Conservation (phyloP, 2,329 filamentous ascomycete genomes). For the Neonectria ditissima region DNA sequence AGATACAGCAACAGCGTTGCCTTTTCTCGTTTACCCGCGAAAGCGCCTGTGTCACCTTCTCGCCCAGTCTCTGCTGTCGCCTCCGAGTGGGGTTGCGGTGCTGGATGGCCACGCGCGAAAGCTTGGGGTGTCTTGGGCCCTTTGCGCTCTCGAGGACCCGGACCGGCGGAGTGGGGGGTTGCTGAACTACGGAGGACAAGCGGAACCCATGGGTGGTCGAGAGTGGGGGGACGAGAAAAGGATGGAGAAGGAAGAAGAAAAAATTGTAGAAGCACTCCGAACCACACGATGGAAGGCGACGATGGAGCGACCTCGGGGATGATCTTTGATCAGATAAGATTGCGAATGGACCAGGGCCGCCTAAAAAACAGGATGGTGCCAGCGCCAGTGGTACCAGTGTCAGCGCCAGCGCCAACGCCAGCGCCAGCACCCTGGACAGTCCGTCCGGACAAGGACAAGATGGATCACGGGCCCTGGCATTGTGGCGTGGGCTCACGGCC, state of each 20-base stretch:
- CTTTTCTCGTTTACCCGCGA: not conserved
- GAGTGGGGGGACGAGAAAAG: slow-evolving; percentile 1
- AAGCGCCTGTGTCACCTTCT: slow-evolving; percentile 6
- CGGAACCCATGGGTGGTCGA: slow-evolving; percentile 2
- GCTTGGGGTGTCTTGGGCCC: slow-evolving; percentile 18
- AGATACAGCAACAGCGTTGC: slow-evolving; percentile 1
- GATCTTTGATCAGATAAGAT: slow-evolving; percentile 56
- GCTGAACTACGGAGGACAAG: slow-evolving; percentile 8
- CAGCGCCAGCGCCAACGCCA: slow-evolving; percentile 13
- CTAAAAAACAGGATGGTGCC: not conserved
- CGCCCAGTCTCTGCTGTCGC: slow-evolving; percentile 10
- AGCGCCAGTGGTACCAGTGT: not conserved
- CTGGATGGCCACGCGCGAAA: slow-evolving; percentile 24
- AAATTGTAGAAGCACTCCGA: slow-evolving; percentile 5
- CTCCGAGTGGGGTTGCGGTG: slow-evolving; percentile 30
- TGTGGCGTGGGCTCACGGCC: slow-evolving; percentile 7
- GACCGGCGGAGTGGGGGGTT: slow-evolving; percentile 33
- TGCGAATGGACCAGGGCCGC: slow-evolving; percentile 1
- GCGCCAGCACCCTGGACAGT: slow-evolving; percentile 7
- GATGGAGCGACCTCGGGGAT: slow-evolving; percentile 47
- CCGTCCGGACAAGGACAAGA: not conserved
- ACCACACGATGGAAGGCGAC: slow-evolving; percentile 17
- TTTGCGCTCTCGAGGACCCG: slow-evolving; percentile 18
- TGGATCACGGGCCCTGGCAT: slow-evolving; percentile 14
- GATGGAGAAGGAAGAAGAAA: slow-evolving; percentile 10